Conservation (phyloP, 306 rosid species). For the Prunus dulcis region DNA sequence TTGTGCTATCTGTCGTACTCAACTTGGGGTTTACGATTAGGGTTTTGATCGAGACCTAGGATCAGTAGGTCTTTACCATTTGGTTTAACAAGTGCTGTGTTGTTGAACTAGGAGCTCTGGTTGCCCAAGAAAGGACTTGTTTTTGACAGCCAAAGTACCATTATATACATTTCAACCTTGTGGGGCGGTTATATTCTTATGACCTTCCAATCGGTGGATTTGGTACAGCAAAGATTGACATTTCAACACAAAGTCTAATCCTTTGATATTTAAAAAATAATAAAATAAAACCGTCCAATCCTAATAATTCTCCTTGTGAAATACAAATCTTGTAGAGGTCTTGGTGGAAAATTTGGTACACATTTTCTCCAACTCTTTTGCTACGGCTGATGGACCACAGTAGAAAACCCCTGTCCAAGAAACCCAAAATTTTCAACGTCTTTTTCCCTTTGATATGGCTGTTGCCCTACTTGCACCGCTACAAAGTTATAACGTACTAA, state of each 20-base stretch:
- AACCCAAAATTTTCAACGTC: conserved; percentile 20
- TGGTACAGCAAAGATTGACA: conserved; percentile 17
- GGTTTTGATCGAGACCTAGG: too few species aligned
- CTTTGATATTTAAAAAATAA: background rate
- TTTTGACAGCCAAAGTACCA: too few species aligned
- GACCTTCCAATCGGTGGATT: conserved; percentile 27
- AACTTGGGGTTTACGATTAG: too few species aligned
- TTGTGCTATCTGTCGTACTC: background rate
- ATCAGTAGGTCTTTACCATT: too few species aligned
- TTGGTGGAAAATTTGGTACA: conserved; percentile 83
- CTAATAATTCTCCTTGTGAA: conserved; percentile 71
- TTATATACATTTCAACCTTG: background rate
- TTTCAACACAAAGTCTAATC: background rate
- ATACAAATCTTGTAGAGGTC: conserved; percentile 77
- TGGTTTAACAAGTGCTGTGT: too few species aligned
- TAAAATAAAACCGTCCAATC: background rate
- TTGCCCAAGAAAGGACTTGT: too few species aligned
- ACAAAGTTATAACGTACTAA: too few species aligned
- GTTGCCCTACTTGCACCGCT: too few species aligned
- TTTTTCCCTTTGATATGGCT: background rate
- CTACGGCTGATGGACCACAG: conserved; percentile 71
- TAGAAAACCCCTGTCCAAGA: conserved; percentile 71
- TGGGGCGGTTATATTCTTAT: background rate
- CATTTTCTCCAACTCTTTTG: conserved; percentile 51
- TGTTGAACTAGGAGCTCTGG: too few species aligned